phyloP scores from a whole-genome alignment of 169 alveolate species.

The Plasmodium berghei region DNA sequence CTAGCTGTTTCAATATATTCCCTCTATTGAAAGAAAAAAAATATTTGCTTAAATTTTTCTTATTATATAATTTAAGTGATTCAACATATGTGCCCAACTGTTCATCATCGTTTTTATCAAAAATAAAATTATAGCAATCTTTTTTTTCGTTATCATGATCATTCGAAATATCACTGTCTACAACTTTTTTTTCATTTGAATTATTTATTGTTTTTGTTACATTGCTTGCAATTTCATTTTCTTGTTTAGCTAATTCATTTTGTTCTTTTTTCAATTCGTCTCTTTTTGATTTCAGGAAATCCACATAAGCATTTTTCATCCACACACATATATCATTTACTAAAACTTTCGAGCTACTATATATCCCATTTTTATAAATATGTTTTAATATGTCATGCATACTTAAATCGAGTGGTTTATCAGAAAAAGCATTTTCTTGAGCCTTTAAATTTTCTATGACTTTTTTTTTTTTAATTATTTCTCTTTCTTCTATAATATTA shows the following conservation, averaged over 20 bases:
- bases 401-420: conserved; percentile 46
- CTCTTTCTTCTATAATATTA: conserved; percentile 61
- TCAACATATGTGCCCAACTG: conserved; percentile 6
- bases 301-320: conserved; percentile 45
- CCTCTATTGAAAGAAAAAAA: conserved; percentile 59
- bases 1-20: conserved; percentile 67
- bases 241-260: background rate
- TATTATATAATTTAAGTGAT: conserved; percentile 58
- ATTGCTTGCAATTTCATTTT: background rate
- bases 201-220: background rate
- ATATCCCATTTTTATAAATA: conserved; percentile 27
- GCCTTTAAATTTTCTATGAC: conserved; percentile 38
- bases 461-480: conserved; percentile 47
- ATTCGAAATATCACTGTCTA: conserved; percentile 35
- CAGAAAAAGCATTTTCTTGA: conserved; percentile 48
- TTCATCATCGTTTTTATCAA: conserved; percentile 6
- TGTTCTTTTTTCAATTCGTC: background rate
- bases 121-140: conserved; percentile 8
- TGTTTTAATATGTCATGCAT: conserved; percentile 62
- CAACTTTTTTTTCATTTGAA: background rate
- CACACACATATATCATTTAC: conserved; percentile 60
- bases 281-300: background rate
- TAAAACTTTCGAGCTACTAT: conserved; percentile 27
- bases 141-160: conserved; percentile 20
- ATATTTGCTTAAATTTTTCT: conserved; percentile 61